Percentiles rank a stretch among this genome's conserved stretches.
Evolutionary conservation across 768 basidiomycete species (phyloP).

Genomic region (Termitomyces sp.): DNA sequence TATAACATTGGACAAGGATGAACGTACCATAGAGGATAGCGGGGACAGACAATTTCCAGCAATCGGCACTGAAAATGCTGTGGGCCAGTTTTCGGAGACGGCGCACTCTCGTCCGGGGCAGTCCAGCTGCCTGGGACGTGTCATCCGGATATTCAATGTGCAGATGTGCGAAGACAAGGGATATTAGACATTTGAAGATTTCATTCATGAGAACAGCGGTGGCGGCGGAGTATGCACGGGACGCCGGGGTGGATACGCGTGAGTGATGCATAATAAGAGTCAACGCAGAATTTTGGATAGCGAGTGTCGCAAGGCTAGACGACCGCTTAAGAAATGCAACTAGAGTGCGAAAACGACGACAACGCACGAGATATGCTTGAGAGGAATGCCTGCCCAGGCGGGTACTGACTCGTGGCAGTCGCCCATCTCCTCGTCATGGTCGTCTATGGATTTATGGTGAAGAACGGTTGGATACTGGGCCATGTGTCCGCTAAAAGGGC

Average conservation of each 20-base stretch:
- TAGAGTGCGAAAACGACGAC: neutral
- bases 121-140: constrained; percentile 20
- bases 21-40: constrained; percentile 82
- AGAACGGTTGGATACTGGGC: constrained; percentile 7
- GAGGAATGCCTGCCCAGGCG: constrained; percentile 60
- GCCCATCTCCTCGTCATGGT: constrained; percentile 39
- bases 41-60: constrained; percentile 96
- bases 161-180: constrained; percentile 75
- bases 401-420: constrained; percentile 35
- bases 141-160: constrained; percentile 41
- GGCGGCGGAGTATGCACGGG: constrained; percentile 84
- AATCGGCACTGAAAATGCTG: constrained; percentile 84
- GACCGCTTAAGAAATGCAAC: neutral
- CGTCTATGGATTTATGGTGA: constrained; percentile 21
- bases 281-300: constrained; percentile 86
- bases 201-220: constrained; percentile 93
- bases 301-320: constrained; percentile 70
- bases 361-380: constrained; percentile 79
- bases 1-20: neutral
- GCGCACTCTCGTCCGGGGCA: constrained; percentile 3
- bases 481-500: constrained; percentile 14
- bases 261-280: constrained; percentile 98
- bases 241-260: constrained; percentile 71
- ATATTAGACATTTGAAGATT: constrained; percentile 87
- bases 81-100: constrained; percentile 51